Evolutionary conservation across 805 yeast genomes (phyloP).

Genomic region (Kazachstania taianensis): DNA sequence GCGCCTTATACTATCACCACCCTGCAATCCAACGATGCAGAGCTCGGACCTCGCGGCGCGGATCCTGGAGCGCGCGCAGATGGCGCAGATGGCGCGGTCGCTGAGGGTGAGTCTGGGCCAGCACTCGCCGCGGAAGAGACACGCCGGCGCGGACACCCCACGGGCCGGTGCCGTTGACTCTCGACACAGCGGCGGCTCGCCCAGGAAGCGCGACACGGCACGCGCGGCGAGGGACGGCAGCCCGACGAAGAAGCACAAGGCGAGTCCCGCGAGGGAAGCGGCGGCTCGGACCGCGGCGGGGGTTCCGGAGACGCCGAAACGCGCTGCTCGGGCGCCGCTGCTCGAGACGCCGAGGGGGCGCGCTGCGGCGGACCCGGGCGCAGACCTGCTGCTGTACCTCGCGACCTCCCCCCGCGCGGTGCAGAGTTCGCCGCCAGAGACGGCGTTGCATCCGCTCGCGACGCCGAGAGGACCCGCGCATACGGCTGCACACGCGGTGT

Average conservation of each 20-base stretch:
- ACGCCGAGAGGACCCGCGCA: too few relatives aligned
- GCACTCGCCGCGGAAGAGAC: background rate
- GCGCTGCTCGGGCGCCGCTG: too few relatives aligned
- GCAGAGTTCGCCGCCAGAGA: constrained; percentile 1
- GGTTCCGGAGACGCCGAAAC: constrained; percentile 3
- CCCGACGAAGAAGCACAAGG: constrained; percentile 6
- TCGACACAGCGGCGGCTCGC: too few relatives aligned
- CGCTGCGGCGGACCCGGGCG: too few relatives aligned
- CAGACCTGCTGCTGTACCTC: constrained; percentile 29
- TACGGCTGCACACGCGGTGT: constrained; percentile 5
- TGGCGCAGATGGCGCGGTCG: constrained; percentile 30
- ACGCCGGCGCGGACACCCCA: background rate
- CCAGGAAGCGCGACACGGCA: background rate
- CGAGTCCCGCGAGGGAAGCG: constrained; percentile 6
- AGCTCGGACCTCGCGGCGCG: constrained; percentile 17
- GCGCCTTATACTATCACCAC: too few relatives aligned
- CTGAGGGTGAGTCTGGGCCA: constrained; percentile 24
- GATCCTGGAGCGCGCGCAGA: constrained; percentile 27
- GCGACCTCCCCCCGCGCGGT: constrained; percentile 28
- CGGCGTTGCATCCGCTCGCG: background rate
- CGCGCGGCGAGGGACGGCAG: too few relatives aligned
- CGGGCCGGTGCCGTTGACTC: too few relatives aligned
- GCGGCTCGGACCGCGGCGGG: background rate
- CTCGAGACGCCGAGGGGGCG: too few relatives aligned
- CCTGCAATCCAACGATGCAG: background rate